These are phyloP conservation scores for Calcarisporium arbuscula DNA, from an alignment of 2,329 filamentous ascomycete genomes.

Conservation along the genomic window DNA sequence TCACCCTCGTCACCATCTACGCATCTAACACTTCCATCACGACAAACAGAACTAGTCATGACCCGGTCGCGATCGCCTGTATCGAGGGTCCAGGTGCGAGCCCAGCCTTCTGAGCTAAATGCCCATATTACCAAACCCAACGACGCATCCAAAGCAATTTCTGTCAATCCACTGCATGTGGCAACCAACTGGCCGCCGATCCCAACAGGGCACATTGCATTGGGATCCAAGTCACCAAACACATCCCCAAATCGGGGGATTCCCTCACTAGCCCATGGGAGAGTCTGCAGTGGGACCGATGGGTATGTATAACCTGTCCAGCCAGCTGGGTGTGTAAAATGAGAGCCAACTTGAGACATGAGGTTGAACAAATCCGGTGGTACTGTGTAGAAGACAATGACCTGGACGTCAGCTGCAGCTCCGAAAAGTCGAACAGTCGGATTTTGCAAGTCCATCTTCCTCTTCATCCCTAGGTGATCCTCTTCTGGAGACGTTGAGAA, in stretches of 20 bases:
- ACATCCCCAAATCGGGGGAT: constrained; percentile 15
- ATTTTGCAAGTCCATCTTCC: neutral
- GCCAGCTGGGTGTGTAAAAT: constrained; percentile 3
- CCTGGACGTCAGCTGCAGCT: constrained; percentile 19
- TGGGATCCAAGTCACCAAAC: constrained; percentile 11
- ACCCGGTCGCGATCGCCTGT: constrained; percentile 13
- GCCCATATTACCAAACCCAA: constrained; percentile 29
- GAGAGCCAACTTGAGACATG: constrained; percentile 13
- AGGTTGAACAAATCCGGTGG: constrained; percentile 48
- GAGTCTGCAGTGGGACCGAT: too few relatives aligned
- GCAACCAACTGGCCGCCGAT: constrained; percentile 24
- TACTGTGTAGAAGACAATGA: constrained; percentile 54
- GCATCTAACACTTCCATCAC: constrained; percentile 24
- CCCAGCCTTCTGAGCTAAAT: constrained; percentile 27
- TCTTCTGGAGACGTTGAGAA: constrained; percentile 33
- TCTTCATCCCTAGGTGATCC: constrained; percentile 5
- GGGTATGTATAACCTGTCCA: too few relatives aligned
- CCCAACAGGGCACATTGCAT: constrained; percentile 18
- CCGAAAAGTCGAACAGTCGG: neutral
- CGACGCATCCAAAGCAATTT: constrained; percentile 25
- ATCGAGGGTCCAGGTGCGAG: constrained; percentile 24
- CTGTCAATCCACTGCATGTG: constrained; percentile 22
- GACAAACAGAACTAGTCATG: constrained; percentile 17
- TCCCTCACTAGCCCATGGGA: constrained; percentile 16
- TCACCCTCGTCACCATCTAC: constrained; percentile 24